phyloP scores from a whole-genome alignment of 129 eudicot genomes.

The Artemisia argyi region DNA sequence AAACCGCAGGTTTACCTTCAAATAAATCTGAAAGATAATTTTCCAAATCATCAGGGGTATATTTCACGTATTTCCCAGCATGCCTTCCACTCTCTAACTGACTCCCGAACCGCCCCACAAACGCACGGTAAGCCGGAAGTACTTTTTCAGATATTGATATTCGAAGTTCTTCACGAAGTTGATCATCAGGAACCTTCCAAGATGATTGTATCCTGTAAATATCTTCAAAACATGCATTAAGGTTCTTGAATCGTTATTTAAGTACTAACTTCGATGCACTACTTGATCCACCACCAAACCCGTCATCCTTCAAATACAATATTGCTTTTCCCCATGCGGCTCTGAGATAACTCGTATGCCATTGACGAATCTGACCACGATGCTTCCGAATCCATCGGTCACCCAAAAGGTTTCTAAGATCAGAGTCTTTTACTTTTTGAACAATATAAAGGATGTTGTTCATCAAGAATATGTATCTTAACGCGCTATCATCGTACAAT shows the following conservation, averaged over 20 bases:
- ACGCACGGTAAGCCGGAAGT: constrained; percentile 89
- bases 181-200: constrained; percentile 91
- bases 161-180: constrained; percentile 91
- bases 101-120: constrained; percentile 83
- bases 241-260: constrained; percentile 83
- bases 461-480: constrained; percentile 83
- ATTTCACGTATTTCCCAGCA: constrained; percentile 85
- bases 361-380: constrained; percentile 77
- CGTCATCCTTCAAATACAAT: constrained; percentile 88
- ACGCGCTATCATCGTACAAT: constrained; percentile 72
- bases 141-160: constrained; percentile 92
- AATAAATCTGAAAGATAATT: constrained; percentile 70
- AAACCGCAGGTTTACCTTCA: constrained; percentile 73
- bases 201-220: constrained; percentile 78
- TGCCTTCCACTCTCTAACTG: constrained; percentile 85
- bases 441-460: constrained; percentile 79
- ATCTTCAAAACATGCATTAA: constrained; percentile 89
- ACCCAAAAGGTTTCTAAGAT: constrained; percentile 75
- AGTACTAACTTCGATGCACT: constrained; percentile 80
- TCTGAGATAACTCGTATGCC: constrained; percentile 88
- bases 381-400: constrained; percentile 89
- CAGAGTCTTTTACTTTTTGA: constrained; percentile 83
- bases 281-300: constrained; percentile 75
- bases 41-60: constrained; percentile 80
- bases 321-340: constrained; percentile 89